phyloP scores from a whole-genome alignment of 2,329 filamentous ascomycete species.

The Clonostachys chloroleuca region DNA sequence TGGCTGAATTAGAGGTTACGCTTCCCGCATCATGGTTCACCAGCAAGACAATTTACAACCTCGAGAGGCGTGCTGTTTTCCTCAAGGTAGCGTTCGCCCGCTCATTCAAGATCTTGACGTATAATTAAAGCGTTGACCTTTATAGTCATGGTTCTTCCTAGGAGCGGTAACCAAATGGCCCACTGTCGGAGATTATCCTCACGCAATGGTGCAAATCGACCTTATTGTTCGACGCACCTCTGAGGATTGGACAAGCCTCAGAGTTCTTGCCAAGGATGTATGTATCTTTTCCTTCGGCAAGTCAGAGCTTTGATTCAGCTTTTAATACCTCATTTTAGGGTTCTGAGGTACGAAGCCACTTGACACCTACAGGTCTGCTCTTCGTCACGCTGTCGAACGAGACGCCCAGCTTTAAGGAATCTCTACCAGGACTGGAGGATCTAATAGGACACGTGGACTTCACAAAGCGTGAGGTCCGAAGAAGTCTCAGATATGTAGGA shows the following conservation, averaged over 20 bases:
- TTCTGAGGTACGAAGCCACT: constrained; percentile 7
- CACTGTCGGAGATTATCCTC: not conserved
- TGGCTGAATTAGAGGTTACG: not conserved
- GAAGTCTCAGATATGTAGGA: constrained; percentile 49
- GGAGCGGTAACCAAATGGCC: not conserved
- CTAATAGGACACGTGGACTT: constrained; percentile 46
- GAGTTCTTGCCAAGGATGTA: not conserved
- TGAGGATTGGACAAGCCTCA: not conserved
- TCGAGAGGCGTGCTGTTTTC: not conserved
- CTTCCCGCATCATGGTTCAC: not conserved
- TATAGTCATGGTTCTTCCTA: not conserved
- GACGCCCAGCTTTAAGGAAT: constrained; percentile 46
- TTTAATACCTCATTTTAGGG: constrained; percentile 2
- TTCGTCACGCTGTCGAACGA: constrained; percentile 42
- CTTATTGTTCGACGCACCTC: not conserved
- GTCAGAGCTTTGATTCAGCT: too few relatives aligned
- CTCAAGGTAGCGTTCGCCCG: not conserved
- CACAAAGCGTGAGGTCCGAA: constrained; percentile 43
- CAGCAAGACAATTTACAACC: not conserved
- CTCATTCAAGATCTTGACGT: too few relatives aligned
- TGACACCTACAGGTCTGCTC: constrained; percentile 47
- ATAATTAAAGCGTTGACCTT: too few relatives aligned
- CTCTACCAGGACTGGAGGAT: constrained; percentile 45
- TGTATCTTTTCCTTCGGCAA: too few relatives aligned
- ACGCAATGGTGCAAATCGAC: not conserved